Percentiles rank a stretch among this genome's conserved stretches.
phyloP scores from a whole-genome alignment of 768 basidiomycete species.

The Gyrodon lividus region DNA sequence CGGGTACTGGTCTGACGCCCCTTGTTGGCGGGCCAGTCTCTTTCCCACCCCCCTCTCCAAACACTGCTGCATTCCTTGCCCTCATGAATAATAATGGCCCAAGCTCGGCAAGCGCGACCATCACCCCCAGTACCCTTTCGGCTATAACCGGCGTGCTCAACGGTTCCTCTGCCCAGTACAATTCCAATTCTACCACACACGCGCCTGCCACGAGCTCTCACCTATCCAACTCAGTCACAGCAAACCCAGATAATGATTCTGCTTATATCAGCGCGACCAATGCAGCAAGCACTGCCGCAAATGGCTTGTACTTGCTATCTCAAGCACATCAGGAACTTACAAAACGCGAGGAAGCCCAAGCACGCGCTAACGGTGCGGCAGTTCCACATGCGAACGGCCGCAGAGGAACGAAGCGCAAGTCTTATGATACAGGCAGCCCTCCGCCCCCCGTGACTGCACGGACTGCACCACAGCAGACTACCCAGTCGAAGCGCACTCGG shows the following conservation, averaged over 20 bases:
- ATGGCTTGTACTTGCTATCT: conserved; percentile 89
- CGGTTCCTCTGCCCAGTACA: conserved; percentile 26
- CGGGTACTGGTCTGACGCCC: conserved; percentile 73
- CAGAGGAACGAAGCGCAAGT: conserved; percentile 72
- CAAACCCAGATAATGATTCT: conserved; percentile 33
- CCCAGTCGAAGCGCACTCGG: conserved; percentile 37
- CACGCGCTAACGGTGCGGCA: conserved; percentile 48
- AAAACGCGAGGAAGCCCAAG: conserved; percentile 87
- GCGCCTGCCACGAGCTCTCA: conserved; percentile 35
- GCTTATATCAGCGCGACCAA: conserved; percentile 47
- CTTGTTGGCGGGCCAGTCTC: conserved; percentile 70
- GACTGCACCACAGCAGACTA: conserved; percentile 21
- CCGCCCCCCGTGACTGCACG: conserved; percentile 28
- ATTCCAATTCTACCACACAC: conserved; percentile 28
- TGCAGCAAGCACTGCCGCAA: conserved; percentile 73
- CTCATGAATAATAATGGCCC: conserved; percentile 70
- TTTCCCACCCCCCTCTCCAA: conserved; percentile 83
- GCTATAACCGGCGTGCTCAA: conserved; percentile 76
- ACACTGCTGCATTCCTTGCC: conserved; percentile 88
- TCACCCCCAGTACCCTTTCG: conserved; percentile 59
- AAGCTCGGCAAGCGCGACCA: conserved; percentile 40
- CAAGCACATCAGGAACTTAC: conserved; percentile 97
- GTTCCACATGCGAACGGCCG: conserved; percentile 29
- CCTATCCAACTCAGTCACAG: conserved; percentile 35
- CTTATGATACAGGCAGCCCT: conserved; percentile 45